Conservation (phyloP, 768 basidiomycete species). For the Lactarius deliciosus region DNA sequence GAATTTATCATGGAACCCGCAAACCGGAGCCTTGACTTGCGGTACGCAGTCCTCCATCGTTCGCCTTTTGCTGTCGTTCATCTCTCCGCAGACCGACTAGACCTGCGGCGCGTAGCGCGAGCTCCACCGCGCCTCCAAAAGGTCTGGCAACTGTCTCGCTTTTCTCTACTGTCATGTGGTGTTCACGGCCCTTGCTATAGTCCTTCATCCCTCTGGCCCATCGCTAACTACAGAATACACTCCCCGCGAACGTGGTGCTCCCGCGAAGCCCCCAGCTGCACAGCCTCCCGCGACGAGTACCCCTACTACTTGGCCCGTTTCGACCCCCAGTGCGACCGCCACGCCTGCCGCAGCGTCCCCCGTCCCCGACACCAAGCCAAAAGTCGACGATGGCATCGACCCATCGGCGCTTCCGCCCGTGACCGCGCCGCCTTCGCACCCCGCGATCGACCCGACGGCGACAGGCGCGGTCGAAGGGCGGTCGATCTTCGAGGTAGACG, state of each 20-base stretch:
- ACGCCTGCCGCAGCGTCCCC: constrained; percentile 17
- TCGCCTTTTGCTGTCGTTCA: constrained; percentile 9
- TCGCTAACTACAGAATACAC: constrained; percentile 83
- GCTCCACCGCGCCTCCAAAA: constrained; percentile 35
- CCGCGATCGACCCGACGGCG: constrained; percentile 65
- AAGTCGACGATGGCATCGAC: constrained; percentile 56
- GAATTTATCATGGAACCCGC: constrained; percentile 90
- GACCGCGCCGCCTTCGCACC: constrained; percentile 75
- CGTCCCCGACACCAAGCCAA: constrained; percentile 16
- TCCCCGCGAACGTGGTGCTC: constrained; percentile 62
- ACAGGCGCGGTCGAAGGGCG: constrained; percentile 70
- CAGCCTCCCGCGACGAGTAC: constrained; percentile 31
- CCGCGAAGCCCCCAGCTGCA: constrained; percentile 36
- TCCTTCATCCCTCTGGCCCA: constrained; percentile 50
- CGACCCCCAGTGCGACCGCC: constrained; percentile 26
- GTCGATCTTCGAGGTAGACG: constrained; percentile 82
- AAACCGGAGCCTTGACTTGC: constrained; percentile 69
- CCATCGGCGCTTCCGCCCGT: constrained; percentile 63
- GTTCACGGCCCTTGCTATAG: constrained; percentile 33
- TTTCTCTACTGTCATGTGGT: neutral
- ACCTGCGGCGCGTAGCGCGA: constrained; percentile 35
- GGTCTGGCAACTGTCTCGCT: constrained; percentile 27
- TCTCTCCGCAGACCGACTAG: constrained; percentile 38
- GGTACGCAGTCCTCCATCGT: constrained; percentile 42
- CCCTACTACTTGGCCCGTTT: constrained; percentile 27